A percentile compares a stretch with the other conserved stretches of the same genome.
Conservation (phyloP, 805 yeast genomes). For the Lachancea quebecensis region DNA sequence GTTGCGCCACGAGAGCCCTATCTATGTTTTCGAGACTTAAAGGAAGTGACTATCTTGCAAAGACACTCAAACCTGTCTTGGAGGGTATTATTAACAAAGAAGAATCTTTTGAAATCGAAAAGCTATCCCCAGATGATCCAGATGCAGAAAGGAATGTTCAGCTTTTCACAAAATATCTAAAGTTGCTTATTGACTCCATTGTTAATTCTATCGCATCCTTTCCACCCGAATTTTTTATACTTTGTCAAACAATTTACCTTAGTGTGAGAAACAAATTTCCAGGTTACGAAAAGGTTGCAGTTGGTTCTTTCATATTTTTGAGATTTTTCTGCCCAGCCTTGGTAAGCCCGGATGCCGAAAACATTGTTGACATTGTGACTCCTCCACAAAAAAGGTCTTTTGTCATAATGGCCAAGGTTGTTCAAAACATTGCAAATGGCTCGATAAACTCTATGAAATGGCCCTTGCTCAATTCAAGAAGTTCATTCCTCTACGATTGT, state of each 20-base stretch:
- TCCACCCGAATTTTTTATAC: slow-evolving; percentile 65
- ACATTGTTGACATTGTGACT: slow-evolving; percentile 35
- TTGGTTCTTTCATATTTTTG: slow-evolving; percentile 81
- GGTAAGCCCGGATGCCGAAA: slow-evolving; percentile 67
- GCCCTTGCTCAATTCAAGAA: slow-evolving; percentile 43
- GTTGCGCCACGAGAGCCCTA: slow-evolving; percentile 72
- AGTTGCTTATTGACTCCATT: slow-evolving; percentile 51
- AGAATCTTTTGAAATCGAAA: slow-evolving; percentile 61
- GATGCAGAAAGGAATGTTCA: slow-evolving; percentile 36
- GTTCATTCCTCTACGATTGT: slow-evolving; percentile 37
- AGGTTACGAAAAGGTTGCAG: slow-evolving; percentile 59
- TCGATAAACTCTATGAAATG: slow-evolving; percentile 59
- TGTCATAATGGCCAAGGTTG: slow-evolving; percentile 70
- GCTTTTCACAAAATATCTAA: slow-evolving; percentile 50
- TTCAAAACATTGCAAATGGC: slow-evolving; percentile 85
- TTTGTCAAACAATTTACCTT: slow-evolving; percentile 58
- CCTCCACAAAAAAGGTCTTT: slow-evolving; percentile 52
- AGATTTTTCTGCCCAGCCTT: slow-evolving; percentile 83
- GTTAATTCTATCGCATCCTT: slow-evolving; percentile 46
- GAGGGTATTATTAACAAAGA: slow-evolving; percentile 43
- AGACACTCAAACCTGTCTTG: slow-evolving; percentile 50
- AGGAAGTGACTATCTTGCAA: slow-evolving; percentile 52
- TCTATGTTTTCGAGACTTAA: slow-evolving; percentile 64
- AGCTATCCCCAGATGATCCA: slow-evolving; percentile 33
- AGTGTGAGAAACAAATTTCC: slow-evolving; percentile 58